Evolutionary conservation across 805 yeast genomes (phyloP).

Genomic region (Teunomyces aglyptinius): DNA sequence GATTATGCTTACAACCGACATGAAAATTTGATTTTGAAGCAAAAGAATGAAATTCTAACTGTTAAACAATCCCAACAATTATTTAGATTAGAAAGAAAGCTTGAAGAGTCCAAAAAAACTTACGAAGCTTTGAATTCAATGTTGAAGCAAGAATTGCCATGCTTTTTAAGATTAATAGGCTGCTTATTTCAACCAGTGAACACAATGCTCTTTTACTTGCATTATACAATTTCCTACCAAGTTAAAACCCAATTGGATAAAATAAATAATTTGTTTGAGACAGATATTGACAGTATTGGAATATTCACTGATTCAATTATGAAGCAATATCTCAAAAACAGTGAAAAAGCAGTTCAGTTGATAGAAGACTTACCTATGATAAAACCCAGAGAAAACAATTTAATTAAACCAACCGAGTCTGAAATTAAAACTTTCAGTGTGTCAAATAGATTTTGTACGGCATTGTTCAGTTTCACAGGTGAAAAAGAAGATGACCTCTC

Average conservation of each 20-base stretch:
- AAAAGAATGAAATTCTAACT: slow-evolving; percentile 33
- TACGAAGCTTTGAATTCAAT: slow-evolving; percentile 37
- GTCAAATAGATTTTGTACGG: slow-evolving; percentile 27
- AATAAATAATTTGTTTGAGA: slow-evolving; percentile 12
- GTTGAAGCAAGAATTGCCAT: slow-evolving; percentile 49
- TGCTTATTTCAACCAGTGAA: slow-evolving; percentile 31
- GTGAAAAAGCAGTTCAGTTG: not conserved
- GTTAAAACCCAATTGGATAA: slow-evolving; percentile 19
- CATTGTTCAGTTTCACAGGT: slow-evolving; percentile 36
- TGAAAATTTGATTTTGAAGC: slow-evolving; percentile 28
- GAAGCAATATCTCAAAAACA: not conserved
- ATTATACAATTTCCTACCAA: slow-evolving; percentile 35
- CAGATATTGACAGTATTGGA: not conserved
- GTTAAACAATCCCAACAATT: slow-evolving; percentile 28
- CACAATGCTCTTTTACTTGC: slow-evolving; percentile 35
- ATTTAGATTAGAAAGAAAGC: slow-evolving; percentile 23
- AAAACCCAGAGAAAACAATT: not conserved
- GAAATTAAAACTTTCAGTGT: not conserved
- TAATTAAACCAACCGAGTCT: not conserved
- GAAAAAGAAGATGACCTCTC: slow-evolving; percentile 41
- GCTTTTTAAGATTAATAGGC: slow-evolving; percentile 33
- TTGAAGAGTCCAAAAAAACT: slow-evolving; percentile 17
- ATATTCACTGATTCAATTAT: not conserved
- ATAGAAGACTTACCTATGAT: slow-evolving; percentile 2
- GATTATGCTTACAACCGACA: slow-evolving; percentile 31